Conservation (phyloP, 2,329 filamentous ascomycete species). For the Macrophomina phaseolina region DNA sequence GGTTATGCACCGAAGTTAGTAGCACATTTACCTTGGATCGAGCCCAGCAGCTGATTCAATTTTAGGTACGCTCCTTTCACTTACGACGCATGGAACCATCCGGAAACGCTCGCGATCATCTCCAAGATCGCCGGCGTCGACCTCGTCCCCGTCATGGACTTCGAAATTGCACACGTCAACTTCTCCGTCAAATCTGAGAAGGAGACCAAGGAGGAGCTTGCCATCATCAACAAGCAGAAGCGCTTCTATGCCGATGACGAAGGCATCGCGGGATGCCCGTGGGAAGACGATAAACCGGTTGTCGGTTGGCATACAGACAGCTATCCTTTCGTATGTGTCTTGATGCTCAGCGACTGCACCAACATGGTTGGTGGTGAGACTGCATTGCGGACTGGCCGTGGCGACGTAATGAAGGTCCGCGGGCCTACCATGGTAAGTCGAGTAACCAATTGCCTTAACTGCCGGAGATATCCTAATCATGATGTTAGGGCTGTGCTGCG, state of each 20-base stretch:
- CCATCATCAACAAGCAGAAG: conserved; percentile 46
- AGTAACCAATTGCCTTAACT: conserved; percentile 10
- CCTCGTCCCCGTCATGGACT: conserved; percentile 62
- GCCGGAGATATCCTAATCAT: conserved; percentile 27
- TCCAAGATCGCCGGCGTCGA: conserved; percentile 65
- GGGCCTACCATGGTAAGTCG: conserved; percentile 63
- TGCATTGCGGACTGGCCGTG: conserved; percentile 60
- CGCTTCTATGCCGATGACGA: conserved; percentile 47
- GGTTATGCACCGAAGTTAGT: conserved; percentile 64
- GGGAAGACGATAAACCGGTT: conserved; percentile 59
- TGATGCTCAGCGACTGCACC: conserved; percentile 68
- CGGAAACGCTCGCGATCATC: conserved; percentile 59
- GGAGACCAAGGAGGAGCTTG: conserved; percentile 52
- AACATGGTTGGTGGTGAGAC: conserved; percentile 71
- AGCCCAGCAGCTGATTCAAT: conserved; percentile 19
- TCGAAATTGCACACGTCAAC: conserved; percentile 66
- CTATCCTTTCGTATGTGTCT: conserved; percentile 73
- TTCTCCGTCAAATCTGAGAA: conserved; percentile 58
- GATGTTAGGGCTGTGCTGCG: conserved; percentile 62
- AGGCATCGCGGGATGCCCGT: conserved; percentile 49
- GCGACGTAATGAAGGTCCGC: conserved; percentile 63
- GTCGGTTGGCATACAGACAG: conserved; percentile 70
- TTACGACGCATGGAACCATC: conserved; percentile 65
- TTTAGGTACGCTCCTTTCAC: conserved; percentile 68
- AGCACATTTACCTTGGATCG: neutral